Base-by-base conservation (phyloP, 129 eudicot species). In the Escallonia rubra region DNA sequence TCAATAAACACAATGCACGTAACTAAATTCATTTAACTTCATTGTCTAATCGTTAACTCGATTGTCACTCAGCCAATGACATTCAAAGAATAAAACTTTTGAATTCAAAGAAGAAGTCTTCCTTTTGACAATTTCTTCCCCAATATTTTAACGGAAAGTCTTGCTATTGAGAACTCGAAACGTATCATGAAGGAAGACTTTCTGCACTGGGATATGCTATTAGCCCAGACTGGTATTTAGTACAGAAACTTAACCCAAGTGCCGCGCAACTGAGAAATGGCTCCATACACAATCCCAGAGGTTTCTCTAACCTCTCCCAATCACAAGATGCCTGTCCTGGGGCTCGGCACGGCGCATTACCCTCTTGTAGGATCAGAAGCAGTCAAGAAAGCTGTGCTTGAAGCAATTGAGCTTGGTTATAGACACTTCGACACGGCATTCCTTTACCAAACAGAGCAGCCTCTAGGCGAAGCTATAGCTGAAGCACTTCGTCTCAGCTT, bases 381-480 rank as follows among this genome's bases (percentile, higher is more conserved):
- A 2, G 57, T 51, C 2, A 49, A 50, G 42, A 5, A 43, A 6
- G 55, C 60, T 1, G 74, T 75, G 61, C 54, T 68, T 12, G 70
- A 68, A 2, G 80, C 75, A n/a, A 57, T 76, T 0, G 65, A 63
- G 38, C 64, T 76, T 10, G 80, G 80, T 10, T 63, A 61, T 38
- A 57, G 80, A 23, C 73, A 62, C 65, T 69, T 76, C 47, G 80
- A 76, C 51, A 76, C 80, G 1, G 80, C 80, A 44, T 7, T 65
- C 12, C 1, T 46, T 10, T 76, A 76, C 66, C 14, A n/a, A 41
- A 61, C 80, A 16, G 80, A 76, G 60, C 10, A 57, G 13, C 7
- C 75, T 39, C 45, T 76, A 14, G 80, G 80, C 4, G 80, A 76
- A 39, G 80, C 58, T 8, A 63, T 76, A 41, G 34, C 59, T 7